Evolutionary conservation across 2,329 filamentous ascomycete genomes (phyloP).

Genomic region (Penicillium brevicompactum): DNA sequence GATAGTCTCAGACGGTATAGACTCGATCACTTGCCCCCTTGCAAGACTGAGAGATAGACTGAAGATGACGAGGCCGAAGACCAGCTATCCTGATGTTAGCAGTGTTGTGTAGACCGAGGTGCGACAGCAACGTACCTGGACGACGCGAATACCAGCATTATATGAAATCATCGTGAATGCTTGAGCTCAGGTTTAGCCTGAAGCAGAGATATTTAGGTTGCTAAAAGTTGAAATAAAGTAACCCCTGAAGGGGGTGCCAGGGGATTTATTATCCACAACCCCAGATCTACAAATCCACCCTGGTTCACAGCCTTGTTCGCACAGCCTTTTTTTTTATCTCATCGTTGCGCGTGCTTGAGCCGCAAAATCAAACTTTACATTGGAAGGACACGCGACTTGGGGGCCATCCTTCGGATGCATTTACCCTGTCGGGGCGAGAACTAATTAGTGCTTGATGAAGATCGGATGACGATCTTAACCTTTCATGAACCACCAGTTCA

Average conservation of each 20-base stretch:
- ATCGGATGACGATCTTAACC: neutral
- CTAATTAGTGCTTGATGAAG: neutral
- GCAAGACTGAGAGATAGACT: conserved; percentile 25
- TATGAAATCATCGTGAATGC: neutral
- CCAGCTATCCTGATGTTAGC: conserved; percentile 10
- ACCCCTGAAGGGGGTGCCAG: neutral
- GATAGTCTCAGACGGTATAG: conserved; percentile 20
- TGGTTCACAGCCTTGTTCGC: neutral
- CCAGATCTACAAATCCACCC: neutral
- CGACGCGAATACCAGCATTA: neutral
- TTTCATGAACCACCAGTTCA: neutral
- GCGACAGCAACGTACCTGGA: neutral
- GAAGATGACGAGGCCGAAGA: conserved; percentile 26
- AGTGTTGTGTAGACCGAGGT: neutral
- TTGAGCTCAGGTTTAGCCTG: neutral
- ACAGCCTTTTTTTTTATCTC: neutral
- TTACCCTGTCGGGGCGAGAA: neutral
- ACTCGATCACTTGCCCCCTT: conserved; percentile 17
- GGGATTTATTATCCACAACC: neutral
- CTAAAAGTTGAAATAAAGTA: neutral
- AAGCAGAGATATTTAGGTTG: neutral
- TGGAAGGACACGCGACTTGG: neutral
- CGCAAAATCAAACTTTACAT: neutral
- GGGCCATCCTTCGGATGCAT: neutral
- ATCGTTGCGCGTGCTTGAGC: neutral